A percentile compares a stretch with the other conserved stretches of the same genome.
phyloP scores from a whole-genome alignment of 306 rosid genomes.

The Ziziphus jujuba region DNA sequence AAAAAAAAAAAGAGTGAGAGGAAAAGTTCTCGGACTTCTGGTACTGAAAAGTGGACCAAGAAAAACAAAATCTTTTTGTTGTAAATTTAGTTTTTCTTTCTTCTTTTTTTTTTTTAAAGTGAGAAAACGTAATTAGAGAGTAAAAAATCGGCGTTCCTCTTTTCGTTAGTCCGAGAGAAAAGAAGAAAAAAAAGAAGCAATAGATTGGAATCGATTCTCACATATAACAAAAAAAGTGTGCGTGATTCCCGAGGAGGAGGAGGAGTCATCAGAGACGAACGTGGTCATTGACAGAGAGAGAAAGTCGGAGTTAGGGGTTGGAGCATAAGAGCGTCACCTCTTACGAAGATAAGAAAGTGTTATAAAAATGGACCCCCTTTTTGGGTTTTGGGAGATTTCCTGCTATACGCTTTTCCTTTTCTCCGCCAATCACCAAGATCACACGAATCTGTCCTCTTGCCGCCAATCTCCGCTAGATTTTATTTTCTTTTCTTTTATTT shows the following conservation, averaged over 20 bases:
- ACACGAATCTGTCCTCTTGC: too few species aligned
- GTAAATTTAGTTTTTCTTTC: too few species aligned
- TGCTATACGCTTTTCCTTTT: not conserved
- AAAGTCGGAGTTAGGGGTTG: not conserved
- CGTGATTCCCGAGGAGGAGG: not conserved
- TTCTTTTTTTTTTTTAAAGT: too few species aligned
- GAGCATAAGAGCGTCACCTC: conserved; percentile 25
- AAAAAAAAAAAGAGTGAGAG: not conserved
- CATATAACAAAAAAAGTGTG: too few species aligned
- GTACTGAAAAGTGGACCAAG: not conserved
- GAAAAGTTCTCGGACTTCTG: not conserved
- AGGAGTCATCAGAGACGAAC: conserved; percentile 2
- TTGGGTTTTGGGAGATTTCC: not conserved
- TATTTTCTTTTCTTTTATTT: too few species aligned
- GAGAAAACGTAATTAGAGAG: too few species aligned
- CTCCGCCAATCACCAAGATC: too few species aligned
- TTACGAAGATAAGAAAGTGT: conserved; percentile 10
- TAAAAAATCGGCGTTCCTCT: too few species aligned
- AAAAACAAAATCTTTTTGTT: not conserved
- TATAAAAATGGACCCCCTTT: not conserved
- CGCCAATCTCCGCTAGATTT: too few species aligned
- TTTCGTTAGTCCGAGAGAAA: too few species aligned
- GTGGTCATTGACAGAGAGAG: not conserved
- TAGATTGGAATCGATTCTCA: conserved; percentile 12
- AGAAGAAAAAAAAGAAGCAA: not conserved